These are phyloP conservation scores for Corynascus novoguineensis DNA, from an alignment of 495 filamentous ascomycete genomes.

Conservation along the genomic window DNA sequence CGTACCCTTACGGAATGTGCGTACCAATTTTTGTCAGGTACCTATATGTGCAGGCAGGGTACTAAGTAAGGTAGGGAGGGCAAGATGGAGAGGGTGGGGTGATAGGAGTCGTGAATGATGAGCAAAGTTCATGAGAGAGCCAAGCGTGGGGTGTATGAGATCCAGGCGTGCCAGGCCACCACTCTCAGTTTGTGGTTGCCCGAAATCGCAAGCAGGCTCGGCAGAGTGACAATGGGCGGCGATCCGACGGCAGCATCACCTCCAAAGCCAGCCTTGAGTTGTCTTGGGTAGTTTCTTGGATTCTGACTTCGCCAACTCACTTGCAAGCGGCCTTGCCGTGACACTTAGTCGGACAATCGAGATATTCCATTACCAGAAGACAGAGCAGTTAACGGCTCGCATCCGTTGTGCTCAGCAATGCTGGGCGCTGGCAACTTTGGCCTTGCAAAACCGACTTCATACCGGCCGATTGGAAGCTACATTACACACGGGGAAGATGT, in stretches of 20 bases:
- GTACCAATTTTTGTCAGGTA: too few species aligned
- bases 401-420: too few species aligned
- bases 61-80: not conserved
- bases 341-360: too few species aligned
- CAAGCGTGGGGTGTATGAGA: constrained; percentile 4
- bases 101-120: not conserved
- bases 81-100: not conserved
- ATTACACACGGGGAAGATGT: too few species aligned
- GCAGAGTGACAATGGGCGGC: not conserved
- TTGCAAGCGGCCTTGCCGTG: not conserved
- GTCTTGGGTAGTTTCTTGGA: not conserved
- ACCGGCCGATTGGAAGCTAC: too few species aligned
- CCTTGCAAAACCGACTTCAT: too few species aligned
- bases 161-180: not conserved
- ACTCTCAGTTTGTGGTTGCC: not conserved
- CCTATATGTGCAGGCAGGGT: not conserved
- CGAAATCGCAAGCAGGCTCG: not conserved
- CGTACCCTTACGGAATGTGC: too few species aligned
- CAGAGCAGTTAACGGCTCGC: too few species aligned
- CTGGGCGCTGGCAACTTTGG: too few species aligned
- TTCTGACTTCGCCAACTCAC: too few species aligned
- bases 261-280: too few species aligned
- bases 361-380: too few species aligned
- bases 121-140: not conserved
- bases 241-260: not conserved